Base-by-base conservation (phyloP, 2,329 filamentous ascomycete species). In the Hypoxylon sp. region DNA sequence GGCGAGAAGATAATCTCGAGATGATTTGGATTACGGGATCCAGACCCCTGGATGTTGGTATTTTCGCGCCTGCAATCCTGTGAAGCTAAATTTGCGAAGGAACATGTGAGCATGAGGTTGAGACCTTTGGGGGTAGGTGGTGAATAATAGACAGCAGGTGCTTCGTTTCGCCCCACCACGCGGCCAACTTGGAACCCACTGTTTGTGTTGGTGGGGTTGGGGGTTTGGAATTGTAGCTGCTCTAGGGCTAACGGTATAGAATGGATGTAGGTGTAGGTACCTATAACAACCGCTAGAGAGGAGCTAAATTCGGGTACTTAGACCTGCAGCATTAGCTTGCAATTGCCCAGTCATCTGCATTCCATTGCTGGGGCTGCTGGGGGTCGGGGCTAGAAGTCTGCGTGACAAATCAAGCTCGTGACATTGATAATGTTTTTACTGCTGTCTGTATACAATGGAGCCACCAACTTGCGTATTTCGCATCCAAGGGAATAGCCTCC, bases 391-490 rank as follows among this genome's bases (percentile, higher is more conserved):
- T 37, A 13, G 8, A 21, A 39, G 52, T 51, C 53, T 56, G 13
- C 52, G 65, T 61, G 68, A 70, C 68, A 42, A 70, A 70, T 65
- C 61, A 55, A 5, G 35, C 68, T 63, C 46, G 54, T 68, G 58
- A 68, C 59, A 57, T 68, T 50, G 24, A 27, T 27, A 27, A 27
- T 35, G 27, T 31, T 48, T 47, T 56, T 21, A n/a, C 53, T 10
- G 32, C 29, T 35, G n/a, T 37, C n/a, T 29, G 51, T 61, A 47
- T n/a, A n/a, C n/a, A n/a, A n/a, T 50, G 44, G 21, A 60, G 50
- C 37, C 51, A 50, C 48, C 32, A 54, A 65, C 62, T 11, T 52
- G 51, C 55, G 62, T 44, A 59, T 51, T 39, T 61, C 57, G 27
- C 37, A 58, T n/a, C 13, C 2, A 50, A 29, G n/a, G 11, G 46